Conservation (phyloP, 2,329 filamentous ascomycete genomes). For the Apiospora marii region DNA sequence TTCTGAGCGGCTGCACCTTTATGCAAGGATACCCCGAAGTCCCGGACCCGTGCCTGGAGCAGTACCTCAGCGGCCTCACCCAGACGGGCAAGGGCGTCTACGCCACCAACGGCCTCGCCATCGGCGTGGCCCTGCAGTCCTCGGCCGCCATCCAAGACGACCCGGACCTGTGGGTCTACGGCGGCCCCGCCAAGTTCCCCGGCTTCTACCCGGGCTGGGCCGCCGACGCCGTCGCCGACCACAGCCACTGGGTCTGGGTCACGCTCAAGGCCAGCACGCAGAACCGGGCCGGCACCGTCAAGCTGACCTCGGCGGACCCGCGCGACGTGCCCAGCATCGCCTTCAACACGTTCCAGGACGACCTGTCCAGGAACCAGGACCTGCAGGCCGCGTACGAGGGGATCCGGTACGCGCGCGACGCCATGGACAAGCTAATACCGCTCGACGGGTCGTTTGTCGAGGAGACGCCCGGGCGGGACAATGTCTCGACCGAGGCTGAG, state of each 20-base stretch:
- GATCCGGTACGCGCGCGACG: constrained; percentile 27
- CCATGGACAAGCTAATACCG: constrained; percentile 31
- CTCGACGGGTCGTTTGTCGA: constrained; percentile 33
- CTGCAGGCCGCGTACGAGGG: constrained; percentile 33
- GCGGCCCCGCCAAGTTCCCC: constrained; percentile 29
- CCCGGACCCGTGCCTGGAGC: constrained; percentile 8
- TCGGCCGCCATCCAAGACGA: constrained; percentile 51
- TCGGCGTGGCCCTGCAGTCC: constrained; percentile 30
- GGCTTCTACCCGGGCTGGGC: constrained; percentile 31
- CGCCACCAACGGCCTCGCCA: constrained; percentile 11
- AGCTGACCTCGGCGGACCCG: constrained; percentile 32
- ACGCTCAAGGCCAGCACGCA: constrained; percentile 35
- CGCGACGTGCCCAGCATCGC: constrained; percentile 33
- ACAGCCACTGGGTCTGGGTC: constrained; percentile 32
- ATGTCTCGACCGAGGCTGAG: constrained; percentile 18
- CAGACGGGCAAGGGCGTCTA: constrained; percentile 10
- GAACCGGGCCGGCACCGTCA: constrained; percentile 35
- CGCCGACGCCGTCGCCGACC: constrained; percentile 24
- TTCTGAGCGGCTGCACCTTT: constrained; percentile 14
- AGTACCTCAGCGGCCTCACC: neutral
- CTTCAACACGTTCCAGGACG: constrained; percentile 32
- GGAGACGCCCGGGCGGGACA: constrained; percentile 28
- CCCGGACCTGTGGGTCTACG: constrained; percentile 50
- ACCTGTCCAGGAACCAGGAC: constrained; percentile 29
- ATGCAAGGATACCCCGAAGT: constrained; percentile 11